Evolutionary conservation across 2,329 filamentous ascomycete species (phyloP), one percentile per base, ranked within the genome.

Genomic region (Sporothrix dimorphospora): DNA sequence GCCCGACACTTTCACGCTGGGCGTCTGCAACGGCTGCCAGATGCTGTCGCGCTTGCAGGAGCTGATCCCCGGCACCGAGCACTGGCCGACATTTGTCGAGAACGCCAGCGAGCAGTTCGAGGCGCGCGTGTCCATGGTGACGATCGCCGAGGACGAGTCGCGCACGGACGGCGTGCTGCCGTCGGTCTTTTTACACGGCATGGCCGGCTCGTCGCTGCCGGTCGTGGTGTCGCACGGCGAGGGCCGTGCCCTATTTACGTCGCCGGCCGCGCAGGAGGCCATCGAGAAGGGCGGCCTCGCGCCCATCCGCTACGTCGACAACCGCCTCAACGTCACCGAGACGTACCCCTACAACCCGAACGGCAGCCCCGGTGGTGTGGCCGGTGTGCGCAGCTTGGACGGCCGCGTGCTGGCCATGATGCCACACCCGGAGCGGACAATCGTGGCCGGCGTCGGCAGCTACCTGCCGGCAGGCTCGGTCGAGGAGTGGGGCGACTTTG

Each of bases 21-120:
- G 96, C 77, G 94, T 98, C 45, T 98, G 96, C 87, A 99, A 99
- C 80, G 96, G 96, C 68, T 98, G 96, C 80, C 96, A 99, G 82
- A 97, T 98, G 89, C 85, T 98, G 53, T 92, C 92, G 6, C 90
- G 94, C 68, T 84, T 97, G 82, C 93, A 93, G 79, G 89, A 91
- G 73, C 85, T 97, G 70, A 97, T 98, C 75, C 94, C 94, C 0
- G 94, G 94, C n/a, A 89, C 94, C 0, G 84, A 88, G 75, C 83
- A 88, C 77, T 98, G 94, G 94, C 94, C 94, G 2, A 92, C 88
- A 30, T 98, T 98, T 81, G 91, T 95, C 72, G 87, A 92, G 73
- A 98, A 98, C 81, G 83, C 87, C 68, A 93, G 90, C 79, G 91
- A 95, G 80, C 94, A 97, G 82, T 98, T 97, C 81, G 94, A 98